Evolutionary conservation across 2,329 filamentous ascomycete genomes (phyloP).

Genomic region (Fusarium sp.): DNA sequence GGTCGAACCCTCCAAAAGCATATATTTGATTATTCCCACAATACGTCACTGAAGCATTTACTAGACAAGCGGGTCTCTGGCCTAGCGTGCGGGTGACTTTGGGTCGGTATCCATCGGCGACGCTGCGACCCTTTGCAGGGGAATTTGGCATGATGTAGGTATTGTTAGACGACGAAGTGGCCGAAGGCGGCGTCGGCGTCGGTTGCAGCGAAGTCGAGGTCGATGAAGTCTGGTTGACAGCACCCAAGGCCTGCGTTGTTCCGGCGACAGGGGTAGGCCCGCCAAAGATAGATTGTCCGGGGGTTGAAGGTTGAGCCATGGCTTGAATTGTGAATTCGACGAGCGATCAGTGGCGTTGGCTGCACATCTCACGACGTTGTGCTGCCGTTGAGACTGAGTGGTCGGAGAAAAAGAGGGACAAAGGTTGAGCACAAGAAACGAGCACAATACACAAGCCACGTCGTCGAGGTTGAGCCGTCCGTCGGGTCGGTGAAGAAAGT

Average conservation of each 20-base stretch:
- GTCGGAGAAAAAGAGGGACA: background rate
- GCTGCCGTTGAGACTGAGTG: constrained; percentile 1
- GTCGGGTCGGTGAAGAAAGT: constrained; percentile 37
- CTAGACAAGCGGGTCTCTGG: constrained; percentile 88
- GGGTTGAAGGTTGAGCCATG: constrained; percentile 59
- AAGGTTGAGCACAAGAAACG: background rate
- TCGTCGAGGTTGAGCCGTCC: constrained; percentile 26
- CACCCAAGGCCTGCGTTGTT: constrained; percentile 37
- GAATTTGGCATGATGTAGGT: constrained; percentile 94
- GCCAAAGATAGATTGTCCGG: constrained; percentile 61
- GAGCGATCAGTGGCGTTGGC: constrained; percentile 33
- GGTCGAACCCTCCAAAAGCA: constrained; percentile 97
- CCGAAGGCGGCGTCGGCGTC: constrained; percentile 39
- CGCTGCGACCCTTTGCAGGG: constrained; percentile 72
- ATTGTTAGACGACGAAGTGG: constrained; percentile 67
- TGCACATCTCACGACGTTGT: constrained; percentile 36
- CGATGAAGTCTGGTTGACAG: constrained; percentile 43
- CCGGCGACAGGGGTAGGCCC: constrained; percentile 46
- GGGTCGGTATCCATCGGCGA: constrained; percentile 81
- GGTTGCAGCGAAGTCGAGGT: constrained; percentile 40
- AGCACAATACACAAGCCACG: background rate
- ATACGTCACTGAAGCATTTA: constrained; percentile 99
- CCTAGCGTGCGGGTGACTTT: constrained; percentile 82
- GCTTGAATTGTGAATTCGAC: constrained; percentile 34
- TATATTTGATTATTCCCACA: constrained; percentile 98